Evolutionary conservation across 805 yeast genomes (phyloP).

Genomic region (Dipodascus albidus): DNA sequence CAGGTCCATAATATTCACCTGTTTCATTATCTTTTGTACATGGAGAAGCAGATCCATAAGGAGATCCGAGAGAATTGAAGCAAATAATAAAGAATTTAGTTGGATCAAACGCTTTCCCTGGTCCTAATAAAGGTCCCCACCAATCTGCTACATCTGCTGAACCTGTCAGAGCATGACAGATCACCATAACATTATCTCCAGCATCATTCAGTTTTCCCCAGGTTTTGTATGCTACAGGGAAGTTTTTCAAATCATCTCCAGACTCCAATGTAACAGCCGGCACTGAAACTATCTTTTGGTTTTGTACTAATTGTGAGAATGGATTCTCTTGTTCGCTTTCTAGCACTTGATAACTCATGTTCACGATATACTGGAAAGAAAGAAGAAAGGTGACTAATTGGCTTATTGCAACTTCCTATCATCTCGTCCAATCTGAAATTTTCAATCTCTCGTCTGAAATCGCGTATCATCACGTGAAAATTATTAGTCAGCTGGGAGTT

Average conservation of each 20-base stretch:
- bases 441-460: background rate
- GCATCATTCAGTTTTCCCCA: conserved; percentile 78
- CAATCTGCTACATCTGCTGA: conserved; percentile 92
- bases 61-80: conserved; percentile 88
- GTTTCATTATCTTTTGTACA: conserved; percentile 70
- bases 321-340: conserved; percentile 38
- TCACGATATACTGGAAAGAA: background rate
- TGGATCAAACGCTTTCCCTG: conserved; percentile 83
- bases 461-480: background rate
- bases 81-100: conserved; percentile 77
- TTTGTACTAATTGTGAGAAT: conserved; percentile 55
- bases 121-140: conserved; percentile 97
- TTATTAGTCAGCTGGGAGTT: background rate
- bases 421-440: background rate
- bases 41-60: conserved; percentile 93
- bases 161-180: conserved; percentile 93
- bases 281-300: conserved; percentile 67
- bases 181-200: conserved; percentile 71
- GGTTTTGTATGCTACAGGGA: conserved; percentile 91
- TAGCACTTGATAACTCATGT: conserved; percentile 2
- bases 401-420: conserved; percentile 1
- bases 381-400: background rate
- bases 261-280: conserved; percentile 71
- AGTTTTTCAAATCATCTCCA: conserved; percentile 57
- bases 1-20: conserved; percentile 81